phyloP scores from a whole-genome alignment of 352 stramenopile genomes.

The Phytopythium kandeliae region DNA sequence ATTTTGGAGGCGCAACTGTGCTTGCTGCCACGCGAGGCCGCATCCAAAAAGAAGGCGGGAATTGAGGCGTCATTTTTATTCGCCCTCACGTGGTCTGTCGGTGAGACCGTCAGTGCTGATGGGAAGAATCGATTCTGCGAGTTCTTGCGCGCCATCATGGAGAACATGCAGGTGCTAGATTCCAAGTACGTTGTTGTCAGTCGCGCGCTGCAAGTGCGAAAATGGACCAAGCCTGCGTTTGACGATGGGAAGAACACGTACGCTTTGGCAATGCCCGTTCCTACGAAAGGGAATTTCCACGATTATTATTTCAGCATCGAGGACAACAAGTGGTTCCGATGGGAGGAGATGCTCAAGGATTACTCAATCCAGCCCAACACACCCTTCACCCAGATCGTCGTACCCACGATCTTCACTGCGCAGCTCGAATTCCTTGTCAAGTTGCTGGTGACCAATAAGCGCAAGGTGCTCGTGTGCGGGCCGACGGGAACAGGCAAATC shows the following conservation, averaged over 20 bases:
- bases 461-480: constrained; percentile 88
- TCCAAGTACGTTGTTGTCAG: constrained; percentile 72
- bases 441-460: constrained; percentile 72
- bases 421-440: constrained; percentile 88
- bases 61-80: constrained; percentile 90
- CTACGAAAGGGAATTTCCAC: constrained; percentile 71
- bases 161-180: constrained; percentile 64
- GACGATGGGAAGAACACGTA: constrained; percentile 59
- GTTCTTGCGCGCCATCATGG: constrained; percentile 75
- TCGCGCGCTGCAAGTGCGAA: constrained; percentile 74
- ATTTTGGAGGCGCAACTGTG: constrained; percentile 79
- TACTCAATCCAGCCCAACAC: constrained; percentile 85
- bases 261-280: constrained; percentile 39
- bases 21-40: constrained; percentile 61
- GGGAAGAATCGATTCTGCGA: constrained; percentile 70
- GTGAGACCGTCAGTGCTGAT: constrained; percentile 71
- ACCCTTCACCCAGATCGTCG: constrained; percentile 90
- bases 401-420: constrained; percentile 91
- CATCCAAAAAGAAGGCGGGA: constrained; percentile 50
- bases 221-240: constrained; percentile 70
- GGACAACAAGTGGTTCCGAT: constrained; percentile 87
- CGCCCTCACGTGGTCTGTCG: constrained; percentile 88
- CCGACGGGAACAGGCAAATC: constrained; percentile 93
- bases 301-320: constrained; percentile 86
- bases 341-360: constrained; percentile 85